Percentiles rank a stretch among this genome's conserved stretches.
Evolutionary conservation across 352 stramenopile species (phyloP).

Genomic region (Globisporangium spiculum): DNA sequence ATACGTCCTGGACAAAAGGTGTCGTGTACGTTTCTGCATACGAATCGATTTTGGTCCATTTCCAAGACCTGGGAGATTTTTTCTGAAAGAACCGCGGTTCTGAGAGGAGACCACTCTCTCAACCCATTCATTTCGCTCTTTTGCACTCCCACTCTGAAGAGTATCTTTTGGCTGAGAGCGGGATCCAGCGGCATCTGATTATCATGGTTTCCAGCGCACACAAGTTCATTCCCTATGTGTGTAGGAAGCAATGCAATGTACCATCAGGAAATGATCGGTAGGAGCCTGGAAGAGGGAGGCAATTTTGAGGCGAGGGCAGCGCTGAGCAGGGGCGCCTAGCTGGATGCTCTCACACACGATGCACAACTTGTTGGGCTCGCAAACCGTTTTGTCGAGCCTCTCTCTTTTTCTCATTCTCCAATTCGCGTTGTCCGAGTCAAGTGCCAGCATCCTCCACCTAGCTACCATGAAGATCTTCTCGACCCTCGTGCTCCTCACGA

Average conservation of each 20-base stretch:
- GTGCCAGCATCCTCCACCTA: neutral
- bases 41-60: too few species aligned
- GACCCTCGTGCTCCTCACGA: conserved; percentile 16
- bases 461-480: conserved; percentile 27
- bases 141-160: neutral
- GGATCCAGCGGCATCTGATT: neutral
- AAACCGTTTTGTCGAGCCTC: neutral
- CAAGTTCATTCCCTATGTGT: neutral
- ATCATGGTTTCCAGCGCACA: neutral
- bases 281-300: too few species aligned
- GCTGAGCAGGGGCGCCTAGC: too few species aligned
- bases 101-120: neutral
- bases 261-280: neutral
- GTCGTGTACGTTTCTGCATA: too few species aligned
- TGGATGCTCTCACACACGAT: neutral
- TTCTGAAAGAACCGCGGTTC: neutral
- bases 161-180: neutral
- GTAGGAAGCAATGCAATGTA: neutral
- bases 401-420: neutral
- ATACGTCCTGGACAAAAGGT: too few species aligned
- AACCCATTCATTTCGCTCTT: neutral
- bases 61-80: too few species aligned
- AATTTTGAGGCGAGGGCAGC: too few species aligned
- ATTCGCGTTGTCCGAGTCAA: neutral
- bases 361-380: neutral